These are phyloP conservation scores for Rhizophora apiculata DNA, from an alignment of 345 rosid species.

Conservation along the genomic window DNA sequence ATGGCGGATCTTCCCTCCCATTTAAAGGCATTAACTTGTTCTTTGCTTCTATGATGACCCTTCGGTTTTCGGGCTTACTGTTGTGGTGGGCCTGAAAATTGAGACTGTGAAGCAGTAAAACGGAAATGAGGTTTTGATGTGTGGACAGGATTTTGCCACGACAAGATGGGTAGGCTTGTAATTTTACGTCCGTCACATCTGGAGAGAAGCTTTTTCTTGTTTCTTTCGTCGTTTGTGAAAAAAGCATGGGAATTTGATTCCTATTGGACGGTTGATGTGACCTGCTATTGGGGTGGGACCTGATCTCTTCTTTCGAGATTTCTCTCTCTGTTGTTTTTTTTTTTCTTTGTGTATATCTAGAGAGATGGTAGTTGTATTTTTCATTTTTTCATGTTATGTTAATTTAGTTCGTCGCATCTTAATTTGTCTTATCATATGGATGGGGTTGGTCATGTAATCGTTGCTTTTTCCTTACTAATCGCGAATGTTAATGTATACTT, in stretches of 20 bases:
- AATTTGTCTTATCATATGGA: too few relatives aligned
- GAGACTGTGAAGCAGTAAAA: background rate
- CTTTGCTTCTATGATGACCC: slow-evolving; percentile 3
- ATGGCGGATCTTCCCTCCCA: slow-evolving; percentile 10
- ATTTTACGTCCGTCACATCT: slow-evolving; percentile 21
- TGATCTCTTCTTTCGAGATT: slow-evolving; percentile 20
- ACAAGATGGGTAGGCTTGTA: slow-evolving; percentile 18
- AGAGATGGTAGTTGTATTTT: background rate
- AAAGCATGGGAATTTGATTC: slow-evolving; percentile 39
- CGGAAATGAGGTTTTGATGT: slow-evolving; percentile 12
- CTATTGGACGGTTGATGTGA: slow-evolving; percentile 20
- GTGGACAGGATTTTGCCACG: slow-evolving; percentile 44
- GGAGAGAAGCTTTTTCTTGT: slow-evolving; percentile 9
- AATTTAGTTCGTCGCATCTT: too few relatives aligned
- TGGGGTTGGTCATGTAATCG: too few relatives aligned
- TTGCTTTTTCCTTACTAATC: too few relatives aligned
- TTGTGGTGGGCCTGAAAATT: slow-evolving; percentile 21
- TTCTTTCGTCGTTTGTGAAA: slow-evolving; percentile 7
- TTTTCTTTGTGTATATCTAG: slow-evolving; percentile 29
- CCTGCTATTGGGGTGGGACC: slow-evolving; percentile 9
- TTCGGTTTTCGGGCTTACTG: slow-evolving; percentile 23
- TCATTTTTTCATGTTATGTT: background rate
- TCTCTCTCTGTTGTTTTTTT: background rate
- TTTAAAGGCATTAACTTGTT: slow-evolving; percentile 14
- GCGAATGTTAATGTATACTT: too few relatives aligned